Base-by-base conservation (phyloP, 192 early-diverging fungal species). In the Rhizophagus clarus region DNA sequence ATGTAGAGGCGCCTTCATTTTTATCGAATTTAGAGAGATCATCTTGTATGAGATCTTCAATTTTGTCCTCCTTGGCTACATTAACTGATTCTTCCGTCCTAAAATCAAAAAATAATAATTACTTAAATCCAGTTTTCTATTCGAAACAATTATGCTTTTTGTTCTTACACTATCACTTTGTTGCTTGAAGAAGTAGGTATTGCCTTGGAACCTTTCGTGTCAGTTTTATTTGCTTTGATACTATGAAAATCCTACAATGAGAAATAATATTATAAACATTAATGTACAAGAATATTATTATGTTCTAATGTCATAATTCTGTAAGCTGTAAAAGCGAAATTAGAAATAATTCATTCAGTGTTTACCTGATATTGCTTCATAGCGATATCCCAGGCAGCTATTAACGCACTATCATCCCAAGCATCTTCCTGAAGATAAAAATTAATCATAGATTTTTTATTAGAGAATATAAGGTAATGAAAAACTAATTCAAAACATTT, bases 331-430 rank as follows among this genome's bases (percentile, higher is more conserved):
- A 26, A 24, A 10, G 10, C 24, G 32, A 64, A 29, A 10, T 24
- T 56, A 60, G 26, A 28, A 31, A 56, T 24, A 61, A 61, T n/a
- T 20, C 49, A 61, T 22, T 56, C 12, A 26, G 17, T 32, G 32
- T 56, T 61, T 81, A 84, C 79, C 81, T 88, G 88, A 75, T 90
- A 93, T 62, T 88, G 86, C 28, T 83, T 86, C 11, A 91, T 84
- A 9, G 90, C 88, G 67, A 71, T 79, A 47, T 93, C 90, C 92
- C 92, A 93, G 1, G 90, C 89, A 26, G 83, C 87, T 63, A 93
- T 88, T 47, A 93, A 84, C 28, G 85, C 88, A 10, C 80, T 82
- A 64, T 93, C 92, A 34, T 93, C 90, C 92, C 92, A 93, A 0
- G 84, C 82, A n/a, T 87, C 86, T 61, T 85, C 49, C 40, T 79